These are phyloP conservation scores for Juglanconis sp. DNA, from an alignment of 2,329 filamentous ascomycete genomes.

Conservation along the genomic window DNA sequence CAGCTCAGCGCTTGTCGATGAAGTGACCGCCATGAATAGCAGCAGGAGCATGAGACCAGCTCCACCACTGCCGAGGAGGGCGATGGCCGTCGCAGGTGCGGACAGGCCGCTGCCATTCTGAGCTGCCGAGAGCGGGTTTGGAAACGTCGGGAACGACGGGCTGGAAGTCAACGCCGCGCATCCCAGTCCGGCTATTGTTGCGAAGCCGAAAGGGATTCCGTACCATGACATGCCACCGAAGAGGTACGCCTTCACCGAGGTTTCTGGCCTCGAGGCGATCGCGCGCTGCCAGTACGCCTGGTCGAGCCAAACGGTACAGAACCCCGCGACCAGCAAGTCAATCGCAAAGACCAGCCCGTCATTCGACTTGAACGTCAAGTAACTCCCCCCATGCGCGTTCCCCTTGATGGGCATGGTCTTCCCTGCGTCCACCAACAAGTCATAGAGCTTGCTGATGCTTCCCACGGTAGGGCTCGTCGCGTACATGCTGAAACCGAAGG, in stretches of 20 bases:
- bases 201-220: slow-evolving; percentile 34
- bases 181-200: slow-evolving; percentile 33
- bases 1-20: slow-evolving; percentile 39
- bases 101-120: slow-evolving; percentile 31
- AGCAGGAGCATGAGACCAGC: slow-evolving; percentile 35
- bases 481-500: slow-evolving; percentile 36
- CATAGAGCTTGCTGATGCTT: slow-evolving; percentile 32
- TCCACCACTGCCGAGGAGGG: slow-evolving; percentile 34
- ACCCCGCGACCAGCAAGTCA: slow-evolving; percentile 34
- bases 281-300: slow-evolving; percentile 44
- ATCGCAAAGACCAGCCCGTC: slow-evolving; percentile 35
- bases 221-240: slow-evolving; percentile 39
- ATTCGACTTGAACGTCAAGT: slow-evolving; percentile 34
- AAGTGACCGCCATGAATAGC: slow-evolving; percentile 46
- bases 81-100: slow-evolving; percentile 29
- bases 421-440: slow-evolving; percentile 32
- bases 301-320: slow-evolving; percentile 36
- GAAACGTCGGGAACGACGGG: slow-evolving; percentile 29
- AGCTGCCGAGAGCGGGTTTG: slow-evolving; percentile 26
- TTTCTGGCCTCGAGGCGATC: slow-evolving; percentile 38
- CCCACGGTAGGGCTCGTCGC: slow-evolving; percentile 28
- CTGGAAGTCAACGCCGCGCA: slow-evolving; percentile 29
- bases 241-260: slow-evolving; percentile 38
- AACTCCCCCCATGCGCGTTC: slow-evolving; percentile 32
- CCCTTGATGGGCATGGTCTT: slow-evolving; percentile 29